phyloP scores from a whole-genome alignment of 1,284 basidiomycete species.

The Tausonia pullulans region DNA sequence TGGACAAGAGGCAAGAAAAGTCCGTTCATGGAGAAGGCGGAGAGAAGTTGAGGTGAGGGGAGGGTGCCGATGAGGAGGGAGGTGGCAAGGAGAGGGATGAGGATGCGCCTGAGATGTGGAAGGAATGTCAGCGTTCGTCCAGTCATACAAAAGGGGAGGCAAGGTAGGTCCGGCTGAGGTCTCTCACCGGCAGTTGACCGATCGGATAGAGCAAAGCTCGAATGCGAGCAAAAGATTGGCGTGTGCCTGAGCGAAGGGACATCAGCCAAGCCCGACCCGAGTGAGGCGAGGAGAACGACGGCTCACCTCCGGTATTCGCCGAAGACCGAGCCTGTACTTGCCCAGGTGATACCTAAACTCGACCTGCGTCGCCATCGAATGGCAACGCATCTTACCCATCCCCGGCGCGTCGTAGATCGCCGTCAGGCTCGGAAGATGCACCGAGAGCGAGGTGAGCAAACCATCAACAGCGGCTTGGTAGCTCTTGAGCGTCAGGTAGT shows the following conservation, averaged over 20 bases:
- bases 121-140: neutral
- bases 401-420: neutral
- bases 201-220: conserved; percentile 20
- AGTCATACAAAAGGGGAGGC: neutral
- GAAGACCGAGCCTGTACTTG: conserved; percentile 6
- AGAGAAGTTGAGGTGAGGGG: conserved; percentile 25
- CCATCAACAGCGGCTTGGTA: conserved; percentile 8
- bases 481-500: conserved; percentile 7
- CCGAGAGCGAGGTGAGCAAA: conserved; percentile 7
- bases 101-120: conserved; percentile 29
- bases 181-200: conserved; percentile 19
- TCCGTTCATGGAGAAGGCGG: conserved; percentile 27
- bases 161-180: no score
- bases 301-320: conserved; percentile 8
- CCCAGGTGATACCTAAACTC: conserved; percentile 8
- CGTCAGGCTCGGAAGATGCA: neutral
- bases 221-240: conserved; percentile 22
- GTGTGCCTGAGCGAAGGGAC: conserved; percentile 17
- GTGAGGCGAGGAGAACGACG: neutral
- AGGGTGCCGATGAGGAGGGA: conserved; percentile 33
- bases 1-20: conserved; percentile 31
- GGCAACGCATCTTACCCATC: neutral
- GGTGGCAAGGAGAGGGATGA: conserved; percentile 34
- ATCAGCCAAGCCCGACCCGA: neutral
- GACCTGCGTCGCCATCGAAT: conserved; percentile 6